phyloP scores from a whole-genome alignment of 352 stramenopile species.

The Phytophthora nicotianae region DNA sequence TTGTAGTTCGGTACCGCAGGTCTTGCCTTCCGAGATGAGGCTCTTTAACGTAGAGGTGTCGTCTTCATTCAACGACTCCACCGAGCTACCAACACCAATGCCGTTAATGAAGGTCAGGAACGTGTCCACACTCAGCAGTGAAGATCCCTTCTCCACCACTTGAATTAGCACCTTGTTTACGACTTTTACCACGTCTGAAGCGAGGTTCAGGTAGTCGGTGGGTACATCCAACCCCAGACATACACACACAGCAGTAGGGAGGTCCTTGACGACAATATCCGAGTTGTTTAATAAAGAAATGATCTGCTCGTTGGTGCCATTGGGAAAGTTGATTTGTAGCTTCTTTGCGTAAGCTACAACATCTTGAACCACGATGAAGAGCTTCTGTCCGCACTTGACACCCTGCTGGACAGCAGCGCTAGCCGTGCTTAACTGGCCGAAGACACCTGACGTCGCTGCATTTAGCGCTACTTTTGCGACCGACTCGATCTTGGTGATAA shows the following conservation, averaged over 20 bases:
- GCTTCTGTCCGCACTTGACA: slow-evolving; percentile 53
- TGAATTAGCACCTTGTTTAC: slow-evolving; percentile 42
- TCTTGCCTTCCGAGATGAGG: slow-evolving; percentile 41
- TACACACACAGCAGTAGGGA: slow-evolving; percentile 52
- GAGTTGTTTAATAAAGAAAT: slow-evolving; percentile 55
- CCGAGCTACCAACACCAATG: slow-evolving; percentile 23
- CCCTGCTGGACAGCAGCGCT: slow-evolving; percentile 50
- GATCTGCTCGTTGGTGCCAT: slow-evolving; percentile 53
- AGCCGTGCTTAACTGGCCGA: slow-evolving; percentile 49
- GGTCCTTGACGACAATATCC: slow-evolving; percentile 55
- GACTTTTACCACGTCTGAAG: slow-evolving; percentile 37
- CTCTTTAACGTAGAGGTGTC: slow-evolving; percentile 35
- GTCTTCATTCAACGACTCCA: slow-evolving; percentile 20
- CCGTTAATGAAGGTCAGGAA: slow-evolving; percentile 39
- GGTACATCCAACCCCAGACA: slow-evolving; percentile 50
- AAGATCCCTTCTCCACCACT: slow-evolving; percentile 41
- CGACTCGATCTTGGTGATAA: slow-evolving; percentile 52
- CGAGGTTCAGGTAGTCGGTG: slow-evolving; percentile 31
- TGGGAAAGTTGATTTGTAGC: slow-evolving; percentile 41
- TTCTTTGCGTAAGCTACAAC: slow-evolving; percentile 43
- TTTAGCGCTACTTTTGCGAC: slow-evolving; percentile 62
- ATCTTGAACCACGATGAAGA: slow-evolving; percentile 48
- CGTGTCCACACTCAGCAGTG: slow-evolving; percentile 34
- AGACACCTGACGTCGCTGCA: slow-evolving; percentile 50
- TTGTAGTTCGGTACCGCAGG: slow-evolving; percentile 48